Evolutionary conservation across 2,329 filamentous ascomycete species (phyloP).

Genomic region (Sclerotinia trifoliorum): DNA sequence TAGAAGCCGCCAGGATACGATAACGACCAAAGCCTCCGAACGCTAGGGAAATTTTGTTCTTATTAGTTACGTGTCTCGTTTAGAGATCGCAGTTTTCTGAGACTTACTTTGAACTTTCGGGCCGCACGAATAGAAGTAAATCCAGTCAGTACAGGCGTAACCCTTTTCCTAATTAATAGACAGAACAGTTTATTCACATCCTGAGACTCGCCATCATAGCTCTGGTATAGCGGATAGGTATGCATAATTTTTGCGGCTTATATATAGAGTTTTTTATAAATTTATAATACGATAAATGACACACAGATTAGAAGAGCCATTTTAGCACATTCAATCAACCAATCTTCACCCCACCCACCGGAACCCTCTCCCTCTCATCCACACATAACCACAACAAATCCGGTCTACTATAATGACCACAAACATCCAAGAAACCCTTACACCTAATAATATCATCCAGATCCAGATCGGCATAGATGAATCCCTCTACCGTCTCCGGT

Average conservation of each 20-base stretch:
- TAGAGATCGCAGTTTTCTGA: too few species aligned
- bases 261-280: not conserved
- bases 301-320: not conserved
- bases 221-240: not conserved
- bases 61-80: too few species aligned
- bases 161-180: not conserved
- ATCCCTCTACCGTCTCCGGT: slow-evolving; percentile 52
- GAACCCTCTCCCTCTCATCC: slow-evolving; percentile 25
- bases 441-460: slow-evolving; percentile 28
- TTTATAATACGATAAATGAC: not conserved
- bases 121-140: not conserved
- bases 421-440: slow-evolving; percentile 31
- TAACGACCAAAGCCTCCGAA: too few species aligned
- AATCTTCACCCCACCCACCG: not conserved
- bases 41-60: too few species aligned
- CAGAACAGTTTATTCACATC: not conserved
- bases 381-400: slow-evolving; percentile 33
- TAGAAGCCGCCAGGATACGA: not conserved
- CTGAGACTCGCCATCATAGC: not conserved
- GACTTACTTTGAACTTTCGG: too few species aligned
- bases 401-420: slow-evolving; percentile 32
- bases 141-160: not conserved
- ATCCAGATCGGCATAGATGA: slow-evolving; percentile 47
- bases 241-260: not conserved
- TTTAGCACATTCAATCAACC: not conserved